These are phyloP conservation scores for Ogataea thermomethanolica DNA, from an alignment of 805 yeast species.

Conservation along the genomic window DNA sequence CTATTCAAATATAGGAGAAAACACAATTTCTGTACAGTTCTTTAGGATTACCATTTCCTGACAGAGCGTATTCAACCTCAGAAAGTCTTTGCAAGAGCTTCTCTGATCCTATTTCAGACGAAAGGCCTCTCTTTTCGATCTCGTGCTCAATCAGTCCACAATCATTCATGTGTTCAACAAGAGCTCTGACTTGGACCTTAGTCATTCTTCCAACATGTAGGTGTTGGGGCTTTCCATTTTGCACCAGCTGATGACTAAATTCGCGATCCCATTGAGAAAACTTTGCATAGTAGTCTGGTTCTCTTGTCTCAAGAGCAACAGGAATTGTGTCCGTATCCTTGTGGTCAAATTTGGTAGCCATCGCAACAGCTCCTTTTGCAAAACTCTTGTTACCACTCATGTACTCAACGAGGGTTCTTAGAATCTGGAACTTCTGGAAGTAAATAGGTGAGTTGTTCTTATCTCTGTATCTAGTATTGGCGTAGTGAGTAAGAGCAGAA, in stretches of 20 bases:
- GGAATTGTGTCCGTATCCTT: conserved; percentile 52
- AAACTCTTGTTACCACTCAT: conserved; percentile 53
- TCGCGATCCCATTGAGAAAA: conserved; percentile 48
- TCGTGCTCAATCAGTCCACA: conserved; percentile 37
- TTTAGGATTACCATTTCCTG: conserved; percentile 68
- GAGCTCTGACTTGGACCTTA: conserved; percentile 41
- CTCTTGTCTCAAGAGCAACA: conserved; percentile 47
- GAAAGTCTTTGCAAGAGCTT: conserved; percentile 34
- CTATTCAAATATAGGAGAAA: conserved; percentile 28
- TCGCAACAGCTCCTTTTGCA: conserved; percentile 58
- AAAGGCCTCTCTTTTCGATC: conserved; percentile 29
- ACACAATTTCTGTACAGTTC: conserved; percentile 43
- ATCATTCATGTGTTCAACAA: conserved; percentile 41
- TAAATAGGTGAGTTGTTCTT: conserved; percentile 53
- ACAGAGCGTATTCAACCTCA: conserved; percentile 48
- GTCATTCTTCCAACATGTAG: conserved; percentile 42
- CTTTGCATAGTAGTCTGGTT: conserved; percentile 55
- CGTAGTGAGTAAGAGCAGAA: conserved; percentile 53
- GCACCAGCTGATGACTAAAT: conserved; percentile 46
- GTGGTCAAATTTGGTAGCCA: conserved; percentile 59
- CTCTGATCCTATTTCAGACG: conserved; percentile 14
- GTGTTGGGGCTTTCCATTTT: conserved; percentile 24
- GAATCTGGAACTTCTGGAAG: conserved; percentile 60
- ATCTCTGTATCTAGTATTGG: conserved; percentile 59
- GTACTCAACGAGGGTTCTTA: conserved; percentile 51